These are phyloP conservation scores for Ophiostoma montium DNA, from an alignment of 2,329 filamentous ascomycete species.

Conservation along the genomic window DNA sequence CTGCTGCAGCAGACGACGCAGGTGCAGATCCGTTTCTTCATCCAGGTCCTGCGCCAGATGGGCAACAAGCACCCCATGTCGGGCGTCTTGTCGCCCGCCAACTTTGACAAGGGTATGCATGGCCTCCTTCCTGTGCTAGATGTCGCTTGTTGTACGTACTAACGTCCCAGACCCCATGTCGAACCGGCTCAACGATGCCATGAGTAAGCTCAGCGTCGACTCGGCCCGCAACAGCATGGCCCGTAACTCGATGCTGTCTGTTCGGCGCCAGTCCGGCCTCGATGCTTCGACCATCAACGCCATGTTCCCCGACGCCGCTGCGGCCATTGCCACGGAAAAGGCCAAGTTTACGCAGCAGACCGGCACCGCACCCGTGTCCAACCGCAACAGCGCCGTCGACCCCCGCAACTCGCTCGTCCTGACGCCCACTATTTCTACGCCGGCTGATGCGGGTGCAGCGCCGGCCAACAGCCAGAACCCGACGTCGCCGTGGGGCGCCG, in stretches of 20 bases:
- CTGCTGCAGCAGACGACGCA: constrained; percentile 96
- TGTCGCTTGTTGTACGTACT: not conserved
- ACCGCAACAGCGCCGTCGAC: constrained; percentile 79
- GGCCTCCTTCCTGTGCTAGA: not conserved
- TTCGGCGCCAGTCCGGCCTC: constrained; percentile 88
- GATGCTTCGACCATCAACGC: constrained; percentile 89
- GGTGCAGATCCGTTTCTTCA: constrained; percentile 98
- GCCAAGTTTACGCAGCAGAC: constrained; percentile 94
- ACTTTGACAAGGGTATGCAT: constrained; percentile 76
- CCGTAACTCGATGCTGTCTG: constrained; percentile 63
- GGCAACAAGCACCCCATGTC: constrained; percentile 97
- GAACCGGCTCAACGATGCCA: constrained; percentile 85
- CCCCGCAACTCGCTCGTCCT: constrained; percentile 55
- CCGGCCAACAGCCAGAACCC: constrained; percentile 52
- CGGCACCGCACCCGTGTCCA: constrained; percentile 76
- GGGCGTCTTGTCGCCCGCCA: constrained; percentile 81
- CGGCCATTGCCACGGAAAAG: constrained; percentile 96
- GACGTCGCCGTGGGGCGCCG: constrained; percentile 65
- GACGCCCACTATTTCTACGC: constrained; percentile 59
- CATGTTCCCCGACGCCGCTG: constrained; percentile 97
- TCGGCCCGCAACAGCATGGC: constrained; percentile 75
- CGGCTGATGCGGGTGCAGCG: constrained; percentile 47
- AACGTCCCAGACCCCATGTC: constrained; percentile 72
- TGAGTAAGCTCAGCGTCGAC: constrained; percentile 86
- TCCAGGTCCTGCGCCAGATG: constrained; percentile 97